phyloP scores from a whole-genome alignment of 805 yeast species.

The Candida silvatica region DNA sequence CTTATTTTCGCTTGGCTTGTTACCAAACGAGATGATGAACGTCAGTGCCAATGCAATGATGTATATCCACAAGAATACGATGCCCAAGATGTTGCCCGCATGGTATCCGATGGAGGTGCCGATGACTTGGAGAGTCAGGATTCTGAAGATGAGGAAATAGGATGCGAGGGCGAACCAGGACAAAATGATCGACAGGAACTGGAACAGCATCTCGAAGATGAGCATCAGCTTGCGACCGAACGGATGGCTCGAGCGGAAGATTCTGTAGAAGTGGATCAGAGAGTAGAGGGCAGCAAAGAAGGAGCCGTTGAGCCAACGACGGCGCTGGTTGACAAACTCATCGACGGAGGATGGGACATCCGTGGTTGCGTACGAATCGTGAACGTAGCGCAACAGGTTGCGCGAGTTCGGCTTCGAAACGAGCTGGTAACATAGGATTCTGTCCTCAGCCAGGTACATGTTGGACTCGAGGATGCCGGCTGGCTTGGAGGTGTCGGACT shows the following conservation, averaged over 20 bases:
- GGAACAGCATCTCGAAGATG: conserved; percentile 72
- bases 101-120: conserved; percentile 32
- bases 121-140: conserved; percentile 69
- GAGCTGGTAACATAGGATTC: conserved; percentile 89
- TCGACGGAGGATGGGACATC: conserved; percentile 88
- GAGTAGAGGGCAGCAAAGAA: conserved; percentile 91
- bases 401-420: conserved; percentile 68
- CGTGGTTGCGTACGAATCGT: conserved; percentile 83
- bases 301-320: conserved; percentile 97
- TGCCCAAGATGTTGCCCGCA: conserved; percentile 71
- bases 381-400: conserved; percentile 77
- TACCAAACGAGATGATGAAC: conserved; percentile 86
- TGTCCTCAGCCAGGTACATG: conserved; percentile 95
- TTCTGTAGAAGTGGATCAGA: conserved; percentile 60
- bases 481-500: conserved; percentile 39
- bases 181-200: conserved; percentile 60
- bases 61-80: conserved; percentile 81
- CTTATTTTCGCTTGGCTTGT: conserved; percentile 84
- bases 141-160: conserved; percentile 82
- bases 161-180: conserved; percentile 90
- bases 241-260: conserved; percentile 74
- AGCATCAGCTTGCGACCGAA: conserved; percentile 56
- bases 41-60: conserved; percentile 69
- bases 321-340: conserved; percentile 84
- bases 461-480: conserved; percentile 89